These are phyloP conservation scores for Coemansia guatemalensis DNA, from an alignment of 192 early-diverging fungal genomes.

Conservation along the genomic window DNA sequence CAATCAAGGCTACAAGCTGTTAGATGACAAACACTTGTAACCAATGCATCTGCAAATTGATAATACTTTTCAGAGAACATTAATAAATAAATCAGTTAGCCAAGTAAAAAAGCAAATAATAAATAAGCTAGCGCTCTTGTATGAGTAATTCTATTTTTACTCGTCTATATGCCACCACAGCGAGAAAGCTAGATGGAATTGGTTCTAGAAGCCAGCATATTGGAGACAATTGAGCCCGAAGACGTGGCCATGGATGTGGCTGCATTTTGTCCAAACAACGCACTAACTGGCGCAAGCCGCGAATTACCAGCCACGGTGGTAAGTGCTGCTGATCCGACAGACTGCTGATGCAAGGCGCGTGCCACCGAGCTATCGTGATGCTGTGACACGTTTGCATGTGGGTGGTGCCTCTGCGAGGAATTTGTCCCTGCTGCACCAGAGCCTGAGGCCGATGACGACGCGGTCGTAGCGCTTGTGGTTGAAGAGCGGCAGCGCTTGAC, in stretches of 20 bases:
- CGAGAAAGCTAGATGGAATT: constrained; percentile 33
- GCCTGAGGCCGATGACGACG: constrained; percentile 7
- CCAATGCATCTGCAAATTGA: background rate
- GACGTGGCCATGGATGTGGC: constrained; percentile 27
- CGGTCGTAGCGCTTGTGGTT: constrained; percentile 5
- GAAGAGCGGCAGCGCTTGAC: constrained; percentile 60
- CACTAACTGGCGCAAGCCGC: constrained; percentile 34
- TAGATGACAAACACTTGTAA: background rate
- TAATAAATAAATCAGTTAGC: background rate
- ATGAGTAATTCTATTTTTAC: background rate
- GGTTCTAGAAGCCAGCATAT: constrained; percentile 44
- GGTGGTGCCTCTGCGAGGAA: background rate
- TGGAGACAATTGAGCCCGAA: constrained; percentile 37
- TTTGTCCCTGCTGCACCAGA: background rate
- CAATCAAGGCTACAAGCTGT: background rate
- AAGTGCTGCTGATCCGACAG: constrained; percentile 21
- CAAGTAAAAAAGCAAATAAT: background rate
- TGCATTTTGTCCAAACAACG: constrained; percentile 37
- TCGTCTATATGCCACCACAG: constrained; percentile 5
- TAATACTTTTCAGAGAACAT: background rate
- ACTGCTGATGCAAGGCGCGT: constrained; percentile 8
- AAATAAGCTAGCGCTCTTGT: background rate
- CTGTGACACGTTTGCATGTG: constrained; percentile 8
- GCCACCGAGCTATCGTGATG: constrained; percentile 1
- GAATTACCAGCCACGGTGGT: constrained; percentile 26